A percentile compares a stretch with the other conserved stretches of the same genome.
Evolutionary conservation across 2,329 filamentous ascomycete genomes (phyloP).

Genomic region (Phialemoniopsis sp.): DNA sequence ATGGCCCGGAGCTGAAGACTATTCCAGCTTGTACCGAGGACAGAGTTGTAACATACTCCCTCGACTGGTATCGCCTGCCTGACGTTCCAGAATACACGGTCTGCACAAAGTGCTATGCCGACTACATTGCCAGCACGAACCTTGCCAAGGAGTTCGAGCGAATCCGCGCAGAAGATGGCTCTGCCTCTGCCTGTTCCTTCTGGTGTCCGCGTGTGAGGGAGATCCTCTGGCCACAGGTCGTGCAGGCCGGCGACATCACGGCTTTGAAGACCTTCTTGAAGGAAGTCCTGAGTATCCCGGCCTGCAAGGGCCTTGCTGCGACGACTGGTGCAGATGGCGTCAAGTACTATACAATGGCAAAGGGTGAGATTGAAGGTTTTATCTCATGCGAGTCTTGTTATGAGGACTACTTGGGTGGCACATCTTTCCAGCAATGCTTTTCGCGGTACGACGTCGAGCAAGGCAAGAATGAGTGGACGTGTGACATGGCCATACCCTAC

Average conservation of each 20-base stretch:
- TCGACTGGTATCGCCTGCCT: conserved; percentile 1
- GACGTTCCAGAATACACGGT: neutral
- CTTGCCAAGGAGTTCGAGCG: neutral
- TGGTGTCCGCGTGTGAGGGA: neutral
- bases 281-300: neutral
- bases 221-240: neutral
- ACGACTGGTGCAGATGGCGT: neutral
- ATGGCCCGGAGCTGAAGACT: no score
- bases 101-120: conserved; percentile 1
- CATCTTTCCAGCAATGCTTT: neutral
- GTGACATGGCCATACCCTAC: neutral
- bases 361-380: neutral
- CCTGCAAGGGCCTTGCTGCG: neutral
- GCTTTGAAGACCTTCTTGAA: neutral
- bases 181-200: neutral
- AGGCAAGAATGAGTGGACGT: neutral
- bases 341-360: neutral
- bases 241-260: neutral
- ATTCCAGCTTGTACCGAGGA: no score
- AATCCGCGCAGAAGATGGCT: neutral
- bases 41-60: no score
- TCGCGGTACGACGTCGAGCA: neutral
- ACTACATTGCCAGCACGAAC: neutral
- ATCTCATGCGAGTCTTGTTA: conserved; percentile 1
- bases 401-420: neutral